These are phyloP conservation scores for Podaxis sp. DNA, from an alignment of 768 basidiomycete genomes.

Conservation along the genomic window DNA sequence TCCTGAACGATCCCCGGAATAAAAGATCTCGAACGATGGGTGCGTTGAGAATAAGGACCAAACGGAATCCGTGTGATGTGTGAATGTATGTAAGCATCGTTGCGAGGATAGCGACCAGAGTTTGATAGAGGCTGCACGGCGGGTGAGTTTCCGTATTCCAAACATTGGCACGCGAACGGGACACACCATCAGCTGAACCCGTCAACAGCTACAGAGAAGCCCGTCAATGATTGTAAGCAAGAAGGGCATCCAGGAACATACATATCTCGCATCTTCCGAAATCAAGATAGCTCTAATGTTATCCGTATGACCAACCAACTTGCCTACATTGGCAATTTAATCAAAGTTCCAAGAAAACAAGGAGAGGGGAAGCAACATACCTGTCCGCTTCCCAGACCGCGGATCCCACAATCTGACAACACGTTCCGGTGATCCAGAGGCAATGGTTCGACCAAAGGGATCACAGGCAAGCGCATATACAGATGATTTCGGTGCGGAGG, in stretches of 20 bases:
- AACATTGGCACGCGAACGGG: constrained; percentile 2
- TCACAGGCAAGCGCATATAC: constrained; percentile 80
- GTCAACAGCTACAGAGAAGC: constrained; percentile 57
- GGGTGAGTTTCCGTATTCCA: constrained; percentile 5
- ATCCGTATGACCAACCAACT: constrained; percentile 95
- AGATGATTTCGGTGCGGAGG: constrained; percentile 61
- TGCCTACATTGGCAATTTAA: constrained; percentile 34
- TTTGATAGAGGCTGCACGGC: constrained; percentile 65
- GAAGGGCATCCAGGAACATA: constrained; percentile 33
- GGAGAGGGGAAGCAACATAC: constrained; percentile 16
- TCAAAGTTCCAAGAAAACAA: background rate
- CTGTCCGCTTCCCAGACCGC: constrained; percentile 70
- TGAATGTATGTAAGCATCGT: constrained; percentile 92
- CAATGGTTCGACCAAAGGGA: constrained; percentile 74
- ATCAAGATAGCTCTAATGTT: constrained; percentile 89
- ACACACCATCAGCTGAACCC: constrained; percentile 70
- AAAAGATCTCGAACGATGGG: constrained; percentile 82
- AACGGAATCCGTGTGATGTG: constrained; percentile 90
- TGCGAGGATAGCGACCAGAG: constrained; percentile 92
- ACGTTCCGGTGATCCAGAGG: constrained; percentile 88
- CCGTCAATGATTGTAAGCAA: background rate
- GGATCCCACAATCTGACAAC: constrained; percentile 95
- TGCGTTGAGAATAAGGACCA: constrained; percentile 92
- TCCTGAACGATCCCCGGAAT: constrained; percentile 93
- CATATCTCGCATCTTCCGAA: constrained; percentile 88